Evolutionary conservation across 805 yeast species (phyloP).

Genomic region (Zygoascus bituminiphila): DNA sequence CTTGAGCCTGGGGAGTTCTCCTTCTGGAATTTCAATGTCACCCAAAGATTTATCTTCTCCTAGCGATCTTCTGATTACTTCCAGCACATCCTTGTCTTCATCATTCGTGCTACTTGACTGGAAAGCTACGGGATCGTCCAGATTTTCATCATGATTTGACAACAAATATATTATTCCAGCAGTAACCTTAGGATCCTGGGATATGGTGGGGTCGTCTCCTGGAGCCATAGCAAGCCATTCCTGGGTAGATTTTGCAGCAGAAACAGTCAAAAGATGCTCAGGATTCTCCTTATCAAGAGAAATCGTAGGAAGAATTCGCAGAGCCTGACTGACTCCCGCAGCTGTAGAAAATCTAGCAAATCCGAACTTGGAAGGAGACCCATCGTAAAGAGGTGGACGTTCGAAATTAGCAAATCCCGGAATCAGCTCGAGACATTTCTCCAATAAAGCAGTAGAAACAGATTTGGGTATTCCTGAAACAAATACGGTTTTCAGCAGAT

Average conservation of each 20-base stretch:
- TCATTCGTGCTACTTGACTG: not conserved
- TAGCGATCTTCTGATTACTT: not conserved
- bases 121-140: not conserved
- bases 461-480: conserved; percentile 14
- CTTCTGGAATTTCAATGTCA: conserved; percentile 3
- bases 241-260: not conserved
- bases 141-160: not conserved
- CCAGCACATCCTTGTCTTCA: not conserved
- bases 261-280: conserved; percentile 1
- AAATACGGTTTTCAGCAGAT: conserved; percentile 17
- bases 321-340: conserved; percentile 14
- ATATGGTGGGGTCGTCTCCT: conserved; percentile 10
- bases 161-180: not conserved
- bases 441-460: conserved; percentile 12
- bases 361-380: conserved; percentile 13
- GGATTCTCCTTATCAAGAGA: not conserved
- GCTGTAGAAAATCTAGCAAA: conserved; percentile 15
- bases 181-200: conserved; percentile 1
- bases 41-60: conserved; percentile 3
- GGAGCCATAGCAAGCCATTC: not conserved
- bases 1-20: conserved; percentile 11
- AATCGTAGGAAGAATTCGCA: conserved; percentile 14
- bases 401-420: conserved; percentile 16
- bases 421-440: conserved; percentile 8
- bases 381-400: conserved; percentile 11